Percentiles rank a stretch among this genome's conserved stretches.
Conservation (phyloP, 2,329 filamentous ascomycete species). For the Huntiella savannae region DNA sequence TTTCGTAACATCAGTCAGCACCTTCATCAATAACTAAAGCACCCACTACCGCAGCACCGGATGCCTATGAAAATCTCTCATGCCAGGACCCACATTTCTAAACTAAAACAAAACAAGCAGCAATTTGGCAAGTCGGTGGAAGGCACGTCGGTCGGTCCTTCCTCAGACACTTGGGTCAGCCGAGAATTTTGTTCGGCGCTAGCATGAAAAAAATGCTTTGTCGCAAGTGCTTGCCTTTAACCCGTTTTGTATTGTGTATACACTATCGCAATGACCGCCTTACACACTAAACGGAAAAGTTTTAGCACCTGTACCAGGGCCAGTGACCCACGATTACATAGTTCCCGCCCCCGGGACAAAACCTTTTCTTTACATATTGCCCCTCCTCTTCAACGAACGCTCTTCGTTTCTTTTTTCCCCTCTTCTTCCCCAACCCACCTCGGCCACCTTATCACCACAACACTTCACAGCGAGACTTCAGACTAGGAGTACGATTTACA, state of each 20-base stretch:
- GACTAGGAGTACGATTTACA: conserved; percentile 35
- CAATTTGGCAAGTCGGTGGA: no score
- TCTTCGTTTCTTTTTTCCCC: conserved; percentile 18
- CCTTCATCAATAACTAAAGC: no score
- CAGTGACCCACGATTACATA: neutral
- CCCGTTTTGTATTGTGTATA: neutral
- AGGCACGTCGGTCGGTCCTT: no score
- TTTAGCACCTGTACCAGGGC: neutral
- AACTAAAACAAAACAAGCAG: no score
- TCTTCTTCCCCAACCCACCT: conserved; percentile 24
- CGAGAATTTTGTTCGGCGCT: neutral
- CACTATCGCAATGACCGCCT: no score
- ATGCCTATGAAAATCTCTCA: no score
- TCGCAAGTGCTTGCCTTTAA: conserved; percentile 5
- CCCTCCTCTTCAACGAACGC: neutral
- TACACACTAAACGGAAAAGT: neutral
- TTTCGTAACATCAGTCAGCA: no score
- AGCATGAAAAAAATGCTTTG: neutral
- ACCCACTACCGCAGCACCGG: no score
- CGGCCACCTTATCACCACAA: conserved; percentile 25
- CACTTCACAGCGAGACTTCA: conserved; percentile 26
- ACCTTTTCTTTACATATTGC: conserved; percentile 1
- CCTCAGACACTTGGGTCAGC: no score
- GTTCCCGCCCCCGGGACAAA: neutral
- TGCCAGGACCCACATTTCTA: no score